A percentile compares a stretch with the other conserved stretches of the same genome.
phyloP scores from a whole-genome alignment of 352 stramenopile genomes.

The Phytophthora gonapodyides region DNA sequence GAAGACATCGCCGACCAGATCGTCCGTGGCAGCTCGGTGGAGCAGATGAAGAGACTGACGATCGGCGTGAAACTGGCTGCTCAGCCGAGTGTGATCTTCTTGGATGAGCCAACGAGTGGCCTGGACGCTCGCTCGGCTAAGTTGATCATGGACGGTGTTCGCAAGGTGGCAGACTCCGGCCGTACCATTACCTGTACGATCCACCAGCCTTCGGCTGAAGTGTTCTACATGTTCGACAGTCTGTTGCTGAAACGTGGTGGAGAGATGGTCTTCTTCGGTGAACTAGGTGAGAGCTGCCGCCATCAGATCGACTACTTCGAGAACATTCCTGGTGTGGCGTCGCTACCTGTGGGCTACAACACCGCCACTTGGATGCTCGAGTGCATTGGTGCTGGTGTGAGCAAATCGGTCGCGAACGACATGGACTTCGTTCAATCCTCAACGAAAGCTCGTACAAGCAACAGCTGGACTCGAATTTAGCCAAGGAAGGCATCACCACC shows the following conservation, averaged over 20 bases:
- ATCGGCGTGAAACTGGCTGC: no score
- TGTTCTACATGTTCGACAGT: constrained; percentile 80
- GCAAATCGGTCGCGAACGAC: neutral
- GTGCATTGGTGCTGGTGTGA: constrained; percentile 47
- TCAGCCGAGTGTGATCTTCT: no score
- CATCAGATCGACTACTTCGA: constrained; percentile 44
- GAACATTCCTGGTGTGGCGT: constrained; percentile 6
- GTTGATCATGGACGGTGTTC: constrained; percentile 11
- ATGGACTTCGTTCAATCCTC: constrained; percentile 29
- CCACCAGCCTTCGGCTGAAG: constrained; percentile 79
- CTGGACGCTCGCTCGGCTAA: no score
- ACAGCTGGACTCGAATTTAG: constrained; percentile 7
- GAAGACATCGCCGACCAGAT: constrained; percentile 12
- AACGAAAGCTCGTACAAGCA: constrained; percentile 9
- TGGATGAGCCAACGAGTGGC: no score
- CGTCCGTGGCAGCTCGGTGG: constrained; percentile 9
- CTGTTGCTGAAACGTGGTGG: constrained; percentile 55
- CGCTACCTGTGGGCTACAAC: constrained; percentile 42
- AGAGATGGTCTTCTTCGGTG: constrained; percentile 36
- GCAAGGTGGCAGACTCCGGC: constrained; percentile 5
- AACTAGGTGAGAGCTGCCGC: constrained; percentile 29
- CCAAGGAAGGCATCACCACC: constrained; percentile 21
- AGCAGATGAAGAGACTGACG: constrained; percentile 4
- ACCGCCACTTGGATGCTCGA: constrained; percentile 25
- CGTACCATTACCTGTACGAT: constrained; percentile 76